Conservation (phyloP, 2,329 filamentous ascomycete genomes). For the Aaosphaeria pasadenensis region DNA sequence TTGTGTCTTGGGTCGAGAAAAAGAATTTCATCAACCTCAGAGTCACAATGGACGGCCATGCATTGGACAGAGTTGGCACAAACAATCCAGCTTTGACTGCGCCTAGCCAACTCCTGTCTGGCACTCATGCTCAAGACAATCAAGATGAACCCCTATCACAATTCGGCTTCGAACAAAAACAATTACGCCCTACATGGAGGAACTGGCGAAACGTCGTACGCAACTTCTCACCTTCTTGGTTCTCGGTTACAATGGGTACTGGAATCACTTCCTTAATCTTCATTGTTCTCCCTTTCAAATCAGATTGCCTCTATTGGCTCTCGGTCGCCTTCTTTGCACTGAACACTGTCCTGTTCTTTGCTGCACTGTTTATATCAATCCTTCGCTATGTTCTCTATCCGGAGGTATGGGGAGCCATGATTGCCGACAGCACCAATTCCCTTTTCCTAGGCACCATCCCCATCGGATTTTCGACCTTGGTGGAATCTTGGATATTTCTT, state of each 20-base stretch:
- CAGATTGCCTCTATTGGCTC: conserved; percentile 56
- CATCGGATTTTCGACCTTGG: conserved; percentile 67
- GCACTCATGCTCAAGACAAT: not conserved
- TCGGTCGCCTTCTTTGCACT: conserved; percentile 57
- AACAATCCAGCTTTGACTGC: conserved; percentile 23
- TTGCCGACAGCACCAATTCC: conserved; percentile 63
- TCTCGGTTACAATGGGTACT: conserved; percentile 56
- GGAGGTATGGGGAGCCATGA: conserved; percentile 64
- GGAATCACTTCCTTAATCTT: conserved; percentile 65
- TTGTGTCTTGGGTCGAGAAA: too few species aligned
- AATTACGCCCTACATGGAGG: conserved; percentile 26
- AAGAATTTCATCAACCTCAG: too few species aligned
- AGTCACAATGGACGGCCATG: conserved; percentile 24
- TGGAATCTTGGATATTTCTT: conserved; percentile 62
- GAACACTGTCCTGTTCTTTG: conserved; percentile 57
- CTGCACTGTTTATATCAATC: conserved; percentile 54
- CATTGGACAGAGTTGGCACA: conserved; percentile 21
- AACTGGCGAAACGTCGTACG: conserved; percentile 35
- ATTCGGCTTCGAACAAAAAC: not conserved
- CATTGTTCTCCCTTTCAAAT: conserved; percentile 60
- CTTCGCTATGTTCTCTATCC: conserved; percentile 65
- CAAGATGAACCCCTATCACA: not conserved
- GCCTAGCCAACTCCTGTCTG: conserved; percentile 7
- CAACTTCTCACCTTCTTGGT: conserved; percentile 39
- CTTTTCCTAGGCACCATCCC: conserved; percentile 67